Evolutionary conservation across 495 filamentous ascomycete genomes (phyloP).

Genomic region (Tuber aestivum): DNA sequence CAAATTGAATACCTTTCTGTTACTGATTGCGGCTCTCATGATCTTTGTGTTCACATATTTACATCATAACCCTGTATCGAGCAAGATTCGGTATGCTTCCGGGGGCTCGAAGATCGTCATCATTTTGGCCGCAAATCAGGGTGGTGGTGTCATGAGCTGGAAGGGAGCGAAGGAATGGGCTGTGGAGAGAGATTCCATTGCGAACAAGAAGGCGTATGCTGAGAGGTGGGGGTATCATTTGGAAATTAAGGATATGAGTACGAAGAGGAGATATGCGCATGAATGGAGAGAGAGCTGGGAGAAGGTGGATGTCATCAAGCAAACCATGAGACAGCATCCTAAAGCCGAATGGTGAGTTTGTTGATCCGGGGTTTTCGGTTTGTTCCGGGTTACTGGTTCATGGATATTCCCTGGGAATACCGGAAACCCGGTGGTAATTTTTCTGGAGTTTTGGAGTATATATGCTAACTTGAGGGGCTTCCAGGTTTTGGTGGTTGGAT

Average conservation of each 20-base stretch:
- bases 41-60: slow-evolving; percentile 34
- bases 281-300: slow-evolving; percentile 99
- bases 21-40: slow-evolving; percentile 21
- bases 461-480: neutral
- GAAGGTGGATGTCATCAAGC: slow-evolving; percentile 91
- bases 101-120: slow-evolving; percentile 89
- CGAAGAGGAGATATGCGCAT: slow-evolving; percentile 96
- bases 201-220: slow-evolving; percentile 87
- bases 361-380: slow-evolving; percentile 34
- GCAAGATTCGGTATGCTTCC: slow-evolving; percentile 51
- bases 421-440: neutral
- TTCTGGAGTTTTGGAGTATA: neutral
- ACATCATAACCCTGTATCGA: slow-evolving; percentile 40
- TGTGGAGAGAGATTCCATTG: slow-evolving; percentile 90
- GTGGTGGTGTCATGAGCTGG: slow-evolving; percentile 98
- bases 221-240: slow-evolving; percentile 89
- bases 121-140: slow-evolving; percentile 86
- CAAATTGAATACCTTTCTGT: slow-evolving; percentile 17
- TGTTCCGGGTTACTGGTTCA: neutral
- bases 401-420: neutral
- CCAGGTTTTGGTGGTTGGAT: slow-evolving; percentile 98
- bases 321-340: slow-evolving; percentile 86
- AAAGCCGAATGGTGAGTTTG: slow-evolving; percentile 82
- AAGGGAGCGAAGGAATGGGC: slow-evolving; percentile 98
- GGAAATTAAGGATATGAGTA: slow-evolving; percentile 95